Percentiles rank a stretch among this genome's conserved stretches.
These are phyloP conservation scores for Paramecium bursaria DNA, from an alignment of 73 alveolate species.

Conservation along the genomic window DNA sequence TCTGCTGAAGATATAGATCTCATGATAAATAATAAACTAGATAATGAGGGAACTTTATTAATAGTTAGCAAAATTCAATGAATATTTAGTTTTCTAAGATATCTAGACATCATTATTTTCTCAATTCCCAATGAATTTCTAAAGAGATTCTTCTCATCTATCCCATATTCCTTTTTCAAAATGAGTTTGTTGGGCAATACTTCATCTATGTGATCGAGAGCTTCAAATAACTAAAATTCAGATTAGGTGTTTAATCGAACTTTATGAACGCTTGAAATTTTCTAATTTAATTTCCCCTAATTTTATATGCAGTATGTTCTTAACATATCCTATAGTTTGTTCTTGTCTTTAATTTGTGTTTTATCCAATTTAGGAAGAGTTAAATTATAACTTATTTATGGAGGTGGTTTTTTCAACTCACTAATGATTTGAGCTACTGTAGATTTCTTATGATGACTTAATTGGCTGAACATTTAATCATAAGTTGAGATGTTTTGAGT, in stretches of 20 bases:
- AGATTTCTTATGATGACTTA: no score
- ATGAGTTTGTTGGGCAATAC: neutral
- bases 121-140: slow-evolving; percentile 53
- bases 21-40: no score
- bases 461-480: no score
- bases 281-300: neutral
- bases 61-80: no score
- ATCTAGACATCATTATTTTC: no score
- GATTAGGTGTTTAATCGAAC: slow-evolving; percentile 9
- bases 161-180: slow-evolving; percentile 43
- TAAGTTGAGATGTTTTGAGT: no score
- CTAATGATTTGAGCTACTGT: no score
- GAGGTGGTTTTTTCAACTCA: no score
- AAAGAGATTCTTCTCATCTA: slow-evolving; percentile 25
- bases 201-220: slow-evolving; percentile 33
- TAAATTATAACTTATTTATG: slow-evolving; percentile 3
- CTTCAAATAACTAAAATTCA: slow-evolving; percentile 46
- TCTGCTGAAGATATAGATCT: no score
- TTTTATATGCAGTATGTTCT: neutral
- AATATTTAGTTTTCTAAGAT: no score
- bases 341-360: slow-evolving; percentile 32
- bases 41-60: no score
- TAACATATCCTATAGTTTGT: neutral
- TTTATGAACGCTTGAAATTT: slow-evolving; percentile 21
- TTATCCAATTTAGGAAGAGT: neutral